These are phyloP conservation scores for Alternaria sp. DNA, from an alignment of 2,329 filamentous ascomycete genomes.

Conservation along the genomic window DNA sequence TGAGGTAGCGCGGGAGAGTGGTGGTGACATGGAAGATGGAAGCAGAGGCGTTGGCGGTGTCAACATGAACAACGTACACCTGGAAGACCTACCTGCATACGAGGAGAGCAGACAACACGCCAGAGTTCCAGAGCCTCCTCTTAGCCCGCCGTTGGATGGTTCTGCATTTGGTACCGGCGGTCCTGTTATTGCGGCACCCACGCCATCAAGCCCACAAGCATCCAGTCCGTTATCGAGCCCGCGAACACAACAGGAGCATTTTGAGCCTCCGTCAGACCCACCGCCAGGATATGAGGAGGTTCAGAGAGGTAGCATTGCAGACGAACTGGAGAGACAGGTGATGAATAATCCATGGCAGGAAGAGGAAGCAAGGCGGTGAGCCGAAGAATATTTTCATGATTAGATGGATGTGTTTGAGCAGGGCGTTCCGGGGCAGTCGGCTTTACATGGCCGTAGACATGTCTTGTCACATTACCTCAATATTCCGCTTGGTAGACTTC, in stretches of 20 bases:
- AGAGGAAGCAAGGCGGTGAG: conserved; percentile 24
- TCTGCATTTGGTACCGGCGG: conserved; percentile 18
- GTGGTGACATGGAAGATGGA: conserved; percentile 55
- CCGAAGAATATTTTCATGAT: conserved; percentile 11
- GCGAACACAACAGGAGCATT: conserved; percentile 38
- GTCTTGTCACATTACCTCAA: conserved; percentile 2
- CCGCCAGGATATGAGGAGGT: conserved; percentile 93
- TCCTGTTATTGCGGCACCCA: conserved; percentile 27
- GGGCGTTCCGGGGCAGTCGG: conserved; percentile 35
- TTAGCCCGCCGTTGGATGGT: conserved; percentile 29
- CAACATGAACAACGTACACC: conserved; percentile 71
- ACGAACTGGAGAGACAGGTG: conserved; percentile 70
- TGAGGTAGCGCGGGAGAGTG: conserved; percentile 75
- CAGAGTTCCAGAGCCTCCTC: conserved; percentile 44
- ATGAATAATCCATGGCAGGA: conserved; percentile 33
- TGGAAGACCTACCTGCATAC: conserved; percentile 90
- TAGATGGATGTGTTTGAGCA: conserved; percentile 28
- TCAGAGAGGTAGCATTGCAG: conserved; percentile 80
- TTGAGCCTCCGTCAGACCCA: conserved; percentile 72
- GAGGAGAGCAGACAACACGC: conserved; percentile 65
- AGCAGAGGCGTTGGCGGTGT: conserved; percentile 58
- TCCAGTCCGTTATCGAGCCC: conserved; percentile 45
- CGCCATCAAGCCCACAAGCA: conserved; percentile 33
- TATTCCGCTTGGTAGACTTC: neutral
- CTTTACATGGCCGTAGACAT: conserved; percentile 8